These are phyloP conservation scores for Babesia ovis DNA, from an alignment of 169 alveolate species.

Conservation along the genomic window DNA sequence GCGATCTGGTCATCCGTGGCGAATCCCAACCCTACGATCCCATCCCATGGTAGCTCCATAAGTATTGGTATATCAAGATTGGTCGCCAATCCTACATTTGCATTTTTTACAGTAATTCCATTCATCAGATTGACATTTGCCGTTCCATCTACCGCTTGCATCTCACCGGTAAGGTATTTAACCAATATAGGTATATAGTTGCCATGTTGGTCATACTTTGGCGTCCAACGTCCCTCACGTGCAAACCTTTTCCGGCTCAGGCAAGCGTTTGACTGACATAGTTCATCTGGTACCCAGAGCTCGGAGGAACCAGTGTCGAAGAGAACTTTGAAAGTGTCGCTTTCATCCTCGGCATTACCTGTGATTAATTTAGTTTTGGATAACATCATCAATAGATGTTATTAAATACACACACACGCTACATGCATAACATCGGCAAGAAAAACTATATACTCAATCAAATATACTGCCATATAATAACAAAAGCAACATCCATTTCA, in stretches of 20 bases:
- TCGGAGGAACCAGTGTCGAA: conserved; percentile 82
- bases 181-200: conserved; percentile 49
- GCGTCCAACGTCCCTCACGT: conserved; percentile 26
- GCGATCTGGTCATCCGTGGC: conserved; percentile 67
- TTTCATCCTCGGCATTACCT: conserved; percentile 45
- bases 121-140: conserved; percentile 42
- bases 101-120: conserved; percentile 43
- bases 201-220: conserved; percentile 48
- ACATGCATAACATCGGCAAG: too few species aligned
- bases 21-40: conserved; percentile 78
- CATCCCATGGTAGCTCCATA: conserved; percentile 70
- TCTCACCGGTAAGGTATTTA: conserved; percentile 62
- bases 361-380: too few species aligned
- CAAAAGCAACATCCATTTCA: too few species aligned
- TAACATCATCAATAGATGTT: too few species aligned
- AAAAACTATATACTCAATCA: too few species aligned
- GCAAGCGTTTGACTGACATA: conserved; percentile 48
- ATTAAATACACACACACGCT: too few species aligned
- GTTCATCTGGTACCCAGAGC: conserved; percentile 76
- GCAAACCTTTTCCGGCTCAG: conserved; percentile 41
- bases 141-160: conserved; percentile 62
- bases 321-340: conserved; percentile 67
- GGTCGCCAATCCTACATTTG: conserved; percentile 63
- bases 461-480: too few species aligned
- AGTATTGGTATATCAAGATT: conserved; percentile 46